Evolutionary conservation across 2,329 filamentous ascomycete genomes (phyloP), one percentile per base, ranked within the genome.

Genomic region (Coccinonectria pachysandricola): DNA sequence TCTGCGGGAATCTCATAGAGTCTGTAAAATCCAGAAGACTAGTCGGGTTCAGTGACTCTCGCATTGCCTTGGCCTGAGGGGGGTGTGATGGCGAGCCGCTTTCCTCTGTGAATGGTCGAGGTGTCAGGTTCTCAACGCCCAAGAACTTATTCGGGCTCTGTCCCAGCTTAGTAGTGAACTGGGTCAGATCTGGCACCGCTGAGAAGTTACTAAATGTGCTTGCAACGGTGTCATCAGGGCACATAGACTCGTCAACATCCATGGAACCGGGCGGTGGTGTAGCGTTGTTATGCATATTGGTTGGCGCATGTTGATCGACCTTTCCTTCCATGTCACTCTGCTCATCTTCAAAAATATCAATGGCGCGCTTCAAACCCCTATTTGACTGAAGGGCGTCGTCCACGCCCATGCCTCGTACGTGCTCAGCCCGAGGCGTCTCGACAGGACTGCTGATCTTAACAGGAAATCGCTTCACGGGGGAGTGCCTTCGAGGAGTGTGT

Each of bases 171-270:
- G 83, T 78, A 45, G 92, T 85, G 45, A 78, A 76, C n/a, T n/a
- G n/a, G 12, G 85, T 91, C 73, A 91, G 74, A 44, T 88, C 84
- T 5, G 85, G 85, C 28, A 94, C 74, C 7, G 84, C 85, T 2
- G 88, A 95, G 55, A 95, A 95, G 8, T 71, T 75, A 60, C 85
- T 94, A 50, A 93, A 81, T 4, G 78, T 78, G 65, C 84, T 94
- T 53, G 85, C 65, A 70, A 79, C 58, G 22, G 76, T 80, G 41
- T 84, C 78, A 39, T 85, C 79, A 2, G 67, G 70, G 21, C 68
- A 61, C n/a, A 54, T 46, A 19, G 60, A 56, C 22, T 55, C 52
- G 10, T 54, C 48, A 24, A 53, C 45, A 8, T 49, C 44, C 24
- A 40, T 35, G 9, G 33, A 27, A 5, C 31, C 26, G 15, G 34